These are phyloP conservation scores for Sicyos edulis DNA, from an alignment of 306 rosid species.

Conservation along the genomic window DNA sequence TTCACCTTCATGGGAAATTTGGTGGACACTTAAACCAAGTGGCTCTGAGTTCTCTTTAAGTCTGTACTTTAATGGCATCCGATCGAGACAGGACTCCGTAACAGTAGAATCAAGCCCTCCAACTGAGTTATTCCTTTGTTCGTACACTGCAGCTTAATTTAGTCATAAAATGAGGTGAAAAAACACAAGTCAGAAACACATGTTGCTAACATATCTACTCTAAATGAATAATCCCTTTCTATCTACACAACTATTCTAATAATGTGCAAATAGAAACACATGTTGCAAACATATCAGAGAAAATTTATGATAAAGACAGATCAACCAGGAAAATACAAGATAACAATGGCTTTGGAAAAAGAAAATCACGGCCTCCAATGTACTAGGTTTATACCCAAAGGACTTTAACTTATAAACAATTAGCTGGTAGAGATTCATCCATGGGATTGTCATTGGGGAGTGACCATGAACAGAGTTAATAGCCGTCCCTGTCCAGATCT, in stretches of 20 bases:
- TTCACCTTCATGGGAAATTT: slow-evolving; percentile 45
- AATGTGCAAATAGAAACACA: neutral
- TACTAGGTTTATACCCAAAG: slow-evolving; percentile 1
- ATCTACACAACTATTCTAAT: neutral
- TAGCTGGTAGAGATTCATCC: neutral
- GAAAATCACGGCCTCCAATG: neutral
- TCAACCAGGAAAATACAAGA: slow-evolving; percentile 2
- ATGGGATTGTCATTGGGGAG: neutral
- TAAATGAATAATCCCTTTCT: no score
- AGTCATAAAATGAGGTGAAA: slow-evolving; percentile 17
- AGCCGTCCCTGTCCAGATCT: neutral
- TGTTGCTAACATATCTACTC: no score
- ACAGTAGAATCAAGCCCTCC: slow-evolving; percentile 70
- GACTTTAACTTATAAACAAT: neutral
- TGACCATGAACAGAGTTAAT: neutral
- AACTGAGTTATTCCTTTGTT: slow-evolving; percentile 52
- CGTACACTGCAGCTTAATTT: slow-evolving; percentile 53
- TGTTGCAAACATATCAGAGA: neutral
- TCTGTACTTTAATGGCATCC: slow-evolving; percentile 42
- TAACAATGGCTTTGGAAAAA: neutral
- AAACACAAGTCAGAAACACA: slow-evolving; percentile 17
- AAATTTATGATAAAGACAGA: neutral
- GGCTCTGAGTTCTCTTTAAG: slow-evolving; percentile 53
- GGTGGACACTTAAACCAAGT: slow-evolving; percentile 40
- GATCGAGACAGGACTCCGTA: slow-evolving; percentile 68